Evolutionary conservation across 2,329 filamentous ascomycete species (phyloP), one percentile per base, ranked within the genome.

Genomic region (Xylaria sp.): DNA sequence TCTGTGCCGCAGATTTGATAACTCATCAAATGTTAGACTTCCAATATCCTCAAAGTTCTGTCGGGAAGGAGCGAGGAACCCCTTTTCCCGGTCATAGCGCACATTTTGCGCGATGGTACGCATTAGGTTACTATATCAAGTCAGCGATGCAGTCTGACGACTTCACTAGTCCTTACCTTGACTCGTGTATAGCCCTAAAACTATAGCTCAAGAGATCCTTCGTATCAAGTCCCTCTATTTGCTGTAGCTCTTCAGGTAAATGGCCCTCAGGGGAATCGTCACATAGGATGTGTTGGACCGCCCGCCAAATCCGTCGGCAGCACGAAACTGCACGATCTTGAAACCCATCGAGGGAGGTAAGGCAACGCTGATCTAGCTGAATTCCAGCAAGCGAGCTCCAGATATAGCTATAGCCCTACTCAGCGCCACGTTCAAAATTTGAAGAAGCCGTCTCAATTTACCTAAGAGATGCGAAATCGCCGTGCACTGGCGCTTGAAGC

Each of bases 201-300:
- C 93, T 97, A 75, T 95, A 99, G 67, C 94, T 98, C 47, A 99
- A 78, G 17, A 96, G 84, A 69, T 96, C 92, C 72, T 97, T 98
- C 0, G 92, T 93, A 53, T 90, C 89, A 2, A 92, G 82, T 1
- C 88, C 90, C 4, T 89, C 84, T 15, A 86, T 79, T 33, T 90
- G 88, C 54, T 90, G 86, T n/a, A 92, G 75, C 25, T 94, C 91
- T 53, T 93, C 87, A 0, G 89, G 90, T 3, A 92, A 80, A 74
- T 95, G 89, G 0, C 94, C 94, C 77, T 99, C 95, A 0, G 96
- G 95, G 1, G 95, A 96, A 76, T 97, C 95, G 65, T 96, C 90
- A 71, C 95, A 99, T 0, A 99, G 83, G 3, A 96, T 86, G 54
- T 88, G 84, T 68, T 85, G 86, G 4, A 97, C 92, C 25, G 86